Conservation (phyloP, 2,329 filamentous ascomycete species). For the Xylariales sp. region DNA sequence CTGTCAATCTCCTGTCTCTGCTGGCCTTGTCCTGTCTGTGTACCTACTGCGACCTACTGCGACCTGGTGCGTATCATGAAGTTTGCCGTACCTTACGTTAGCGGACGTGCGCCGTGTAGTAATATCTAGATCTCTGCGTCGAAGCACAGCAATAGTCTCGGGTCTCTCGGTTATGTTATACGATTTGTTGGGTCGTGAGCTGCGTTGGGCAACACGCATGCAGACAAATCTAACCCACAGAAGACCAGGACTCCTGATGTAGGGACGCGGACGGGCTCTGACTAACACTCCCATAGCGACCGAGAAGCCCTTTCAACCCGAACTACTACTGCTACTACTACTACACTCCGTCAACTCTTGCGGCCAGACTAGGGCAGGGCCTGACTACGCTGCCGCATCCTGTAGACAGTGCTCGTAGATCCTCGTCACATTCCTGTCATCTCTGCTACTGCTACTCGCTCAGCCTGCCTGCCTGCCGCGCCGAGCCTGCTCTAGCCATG, state of each 20-base stretch:
- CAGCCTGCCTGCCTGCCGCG: constrained; percentile 14
- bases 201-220: neutral
- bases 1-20: constrained; percentile 32
- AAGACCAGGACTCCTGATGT: neutral
- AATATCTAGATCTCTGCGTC: constrained; percentile 23
- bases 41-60: constrained; percentile 33
- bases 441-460: constrained; percentile 9
- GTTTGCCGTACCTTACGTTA: constrained; percentile 36
- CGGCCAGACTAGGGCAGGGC: constrained; percentile 10
- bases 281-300: constrained; percentile 11
- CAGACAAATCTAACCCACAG: neutral
- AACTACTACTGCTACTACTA: neutral
- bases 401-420: constrained; percentile 10
- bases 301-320: neutral
- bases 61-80: constrained; percentile 35
- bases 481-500: constrained; percentile 10
- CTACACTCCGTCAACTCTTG: neutral
- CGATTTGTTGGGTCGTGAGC: constrained; percentile 1
- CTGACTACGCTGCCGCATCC: constrained; percentile 10
- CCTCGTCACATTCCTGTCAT: constrained; percentile 24
- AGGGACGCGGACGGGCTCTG: neutral
- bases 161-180: constrained; percentile 16
- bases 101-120: constrained; percentile 24
- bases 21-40: constrained; percentile 20
- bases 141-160: constrained; percentile 11